Conservation (phyloP, 164 flowering plant genomes). For the Kalanchoe fedtschenkoi region DNA sequence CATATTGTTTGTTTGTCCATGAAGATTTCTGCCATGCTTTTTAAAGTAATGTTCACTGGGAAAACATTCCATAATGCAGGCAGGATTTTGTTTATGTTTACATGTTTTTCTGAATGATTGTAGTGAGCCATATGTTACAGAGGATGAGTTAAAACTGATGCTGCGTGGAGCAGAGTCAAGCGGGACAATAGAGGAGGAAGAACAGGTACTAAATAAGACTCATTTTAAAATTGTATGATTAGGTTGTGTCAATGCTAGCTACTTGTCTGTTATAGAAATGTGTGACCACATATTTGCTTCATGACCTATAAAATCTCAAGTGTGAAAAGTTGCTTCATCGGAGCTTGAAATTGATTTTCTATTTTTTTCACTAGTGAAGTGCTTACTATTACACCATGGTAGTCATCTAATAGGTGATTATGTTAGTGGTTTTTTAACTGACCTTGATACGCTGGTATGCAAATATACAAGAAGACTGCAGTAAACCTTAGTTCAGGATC, state of each 20-base stretch:
- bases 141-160: constrained; percentile 96
- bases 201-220: constrained; percentile 50
- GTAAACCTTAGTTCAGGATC: too few species aligned
- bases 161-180: constrained; percentile 89
- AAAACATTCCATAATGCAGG: not conserved
- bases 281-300: too few species aligned
- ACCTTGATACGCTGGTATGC: too few species aligned
- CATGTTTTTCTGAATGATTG: constrained; percentile 10
- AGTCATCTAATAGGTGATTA: too few species aligned
- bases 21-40: not conserved
- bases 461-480: too few species aligned
- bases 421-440: too few species aligned
- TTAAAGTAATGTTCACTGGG: not conserved
- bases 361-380: too few species aligned
- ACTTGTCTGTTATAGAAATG: not conserved
- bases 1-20: too few species aligned
- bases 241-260: not conserved
- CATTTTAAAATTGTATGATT: not conserved
- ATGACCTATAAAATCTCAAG: too few species aligned
- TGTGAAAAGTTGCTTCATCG: too few species aligned
- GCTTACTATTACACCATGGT: too few species aligned
- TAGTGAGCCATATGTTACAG: constrained; percentile 97
- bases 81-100: not conserved
- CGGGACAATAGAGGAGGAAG: constrained; percentile 98
- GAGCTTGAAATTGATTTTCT: too few species aligned